These are phyloP conservation scores for Zancudomyces culisetae DNA, from an alignment of 371 early-diverging fungal genomes.

Conservation along the genomic window DNA sequence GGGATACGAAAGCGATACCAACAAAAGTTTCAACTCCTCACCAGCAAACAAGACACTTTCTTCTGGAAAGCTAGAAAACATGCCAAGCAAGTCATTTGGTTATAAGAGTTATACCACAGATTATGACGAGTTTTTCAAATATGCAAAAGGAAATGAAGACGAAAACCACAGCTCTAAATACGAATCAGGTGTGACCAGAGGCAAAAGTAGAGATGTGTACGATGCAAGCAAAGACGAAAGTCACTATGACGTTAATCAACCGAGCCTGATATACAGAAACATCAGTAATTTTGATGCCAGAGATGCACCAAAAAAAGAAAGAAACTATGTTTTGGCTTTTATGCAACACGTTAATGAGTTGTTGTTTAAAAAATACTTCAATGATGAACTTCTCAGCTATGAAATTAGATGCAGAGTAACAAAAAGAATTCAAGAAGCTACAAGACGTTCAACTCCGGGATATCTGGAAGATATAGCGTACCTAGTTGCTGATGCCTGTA, in stretches of 20 bases:
- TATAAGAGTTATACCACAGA: not conserved
- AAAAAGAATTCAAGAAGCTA: slow-evolving; percentile 18
- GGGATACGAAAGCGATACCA: not conserved
- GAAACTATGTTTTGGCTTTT: not conserved
- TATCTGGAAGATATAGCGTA: slow-evolving; percentile 15
- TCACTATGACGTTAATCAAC: not conserved
- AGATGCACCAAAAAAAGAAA: not conserved
- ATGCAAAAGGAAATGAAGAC: not conserved
- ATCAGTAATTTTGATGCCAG: not conserved
- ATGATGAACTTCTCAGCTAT: slow-evolving; percentile 20
- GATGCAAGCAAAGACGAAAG: not conserved
- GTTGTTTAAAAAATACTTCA: slow-evolving; percentile 22
- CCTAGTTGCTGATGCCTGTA: slow-evolving; percentile 17
- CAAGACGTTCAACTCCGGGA: slow-evolving; percentile 10
- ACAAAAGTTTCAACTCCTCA: not conserved
- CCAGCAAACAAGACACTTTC: not conserved
- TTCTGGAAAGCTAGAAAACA: not conserved
- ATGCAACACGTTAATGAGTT: slow-evolving; percentile 18
- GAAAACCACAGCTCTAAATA: not conserved
- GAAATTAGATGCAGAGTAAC: slow-evolving; percentile 15
- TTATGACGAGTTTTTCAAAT: not conserved
- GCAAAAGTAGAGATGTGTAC: not conserved
- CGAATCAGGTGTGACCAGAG: not conserved
- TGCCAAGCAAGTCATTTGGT: not conserved
- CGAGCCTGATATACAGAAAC: not conserved